Base-by-base conservation (phyloP, 202 grass and related monocot genomes). In the Carex sylvatica region DNA sequence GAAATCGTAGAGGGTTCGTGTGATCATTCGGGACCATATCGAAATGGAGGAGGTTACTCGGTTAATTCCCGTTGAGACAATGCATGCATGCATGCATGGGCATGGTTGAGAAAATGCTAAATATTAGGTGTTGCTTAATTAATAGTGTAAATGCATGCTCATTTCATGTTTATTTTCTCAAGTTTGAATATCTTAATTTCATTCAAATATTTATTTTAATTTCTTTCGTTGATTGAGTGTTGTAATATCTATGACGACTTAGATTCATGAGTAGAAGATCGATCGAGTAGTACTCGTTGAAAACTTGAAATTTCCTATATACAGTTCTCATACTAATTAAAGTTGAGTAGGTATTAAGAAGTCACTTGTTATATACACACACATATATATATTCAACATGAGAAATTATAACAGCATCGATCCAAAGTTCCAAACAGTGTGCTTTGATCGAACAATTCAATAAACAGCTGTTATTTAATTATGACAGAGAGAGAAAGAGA, bases 1-100 rank as follows among this genome's bases (percentile, higher is more conserved):
- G 79, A 81, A 81, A 67, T 67, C 16, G 12, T 49, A 81, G 79
- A 52, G 36, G 52, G 58, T 80, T 63, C 77, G 18, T 61, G 64
- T 46, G 55, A 33, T 80, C 18, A 22, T 18, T n/a, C 77, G 0
- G 77, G 58, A 80, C 58, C 56, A 33, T 80, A 63, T 6, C n/a
- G 77, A 61, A 80, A 38, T 80, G 77, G 30, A 9, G 77, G 79
- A 30, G 79, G 79, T 7, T 52, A 81, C 61, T 66, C 19, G 23
- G 19, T 9, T 66, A 58, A 20, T 18, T 52, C 59, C 44, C 19
- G 35, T 63, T 80, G 30, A 78, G 74, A 18, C 70, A 40, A 23
- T 12, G 0, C 6, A 12, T 26, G 42, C 38, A 47, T 70, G 71
- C 2, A 11, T n/a, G n/a, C n/a, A n/a, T n/a, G n/a, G n/a, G n/a